A percentile compares a stretch with the other conserved stretches of the same genome.
These are phyloP conservation scores for Clarkia xantiana DNA, from an alignment of 345 rosid genomes.

Conservation along the genomic window DNA sequence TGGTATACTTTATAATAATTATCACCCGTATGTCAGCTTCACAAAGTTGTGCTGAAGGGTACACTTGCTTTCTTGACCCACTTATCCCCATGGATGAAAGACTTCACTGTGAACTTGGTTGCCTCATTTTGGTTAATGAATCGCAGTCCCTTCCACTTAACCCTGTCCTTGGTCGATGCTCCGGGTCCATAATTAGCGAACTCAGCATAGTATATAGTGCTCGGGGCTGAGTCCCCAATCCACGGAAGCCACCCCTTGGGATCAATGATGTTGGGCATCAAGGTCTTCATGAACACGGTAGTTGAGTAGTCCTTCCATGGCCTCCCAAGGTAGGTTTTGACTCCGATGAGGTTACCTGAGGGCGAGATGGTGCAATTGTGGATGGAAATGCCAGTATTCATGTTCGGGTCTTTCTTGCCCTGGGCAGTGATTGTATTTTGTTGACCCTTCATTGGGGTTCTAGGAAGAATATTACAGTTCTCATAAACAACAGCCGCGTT, in stretches of 20 bases:
- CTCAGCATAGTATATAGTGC: conserved; percentile 49
- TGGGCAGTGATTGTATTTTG: conserved; percentile 61
- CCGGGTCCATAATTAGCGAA: conserved; percentile 39
- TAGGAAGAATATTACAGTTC: conserved; percentile 49
- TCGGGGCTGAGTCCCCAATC: conserved; percentile 42
- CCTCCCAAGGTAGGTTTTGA: conserved; percentile 43
- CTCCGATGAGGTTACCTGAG: conserved; percentile 21
- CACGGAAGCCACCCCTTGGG: conserved; percentile 64
- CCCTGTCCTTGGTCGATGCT: conserved; percentile 32
- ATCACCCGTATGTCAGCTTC: too few species aligned
- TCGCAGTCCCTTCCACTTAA: conserved; percentile 53
- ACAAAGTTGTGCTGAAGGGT: conserved; percentile 25
- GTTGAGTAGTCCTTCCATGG: conserved; percentile 67
- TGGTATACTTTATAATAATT: too few species aligned
- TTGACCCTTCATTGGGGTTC: conserved; percentile 45
- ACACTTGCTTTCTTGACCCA: conserved; percentile 36
- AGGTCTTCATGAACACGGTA: conserved; percentile 34
- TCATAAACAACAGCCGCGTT: conserved; percentile 64
- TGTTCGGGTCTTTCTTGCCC: conserved; percentile 52
- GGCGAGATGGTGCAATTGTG: conserved; percentile 46
- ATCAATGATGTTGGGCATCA: conserved; percentile 33
- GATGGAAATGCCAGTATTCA: conserved; percentile 67
- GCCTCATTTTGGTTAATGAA: conserved; percentile 19
- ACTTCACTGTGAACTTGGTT: conserved; percentile 31
- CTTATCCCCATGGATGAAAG: conserved; percentile 32